phyloP scores from a whole-genome alignment of 2,329 filamentous ascomycete species.

The Colletotrichum sp. region DNA sequence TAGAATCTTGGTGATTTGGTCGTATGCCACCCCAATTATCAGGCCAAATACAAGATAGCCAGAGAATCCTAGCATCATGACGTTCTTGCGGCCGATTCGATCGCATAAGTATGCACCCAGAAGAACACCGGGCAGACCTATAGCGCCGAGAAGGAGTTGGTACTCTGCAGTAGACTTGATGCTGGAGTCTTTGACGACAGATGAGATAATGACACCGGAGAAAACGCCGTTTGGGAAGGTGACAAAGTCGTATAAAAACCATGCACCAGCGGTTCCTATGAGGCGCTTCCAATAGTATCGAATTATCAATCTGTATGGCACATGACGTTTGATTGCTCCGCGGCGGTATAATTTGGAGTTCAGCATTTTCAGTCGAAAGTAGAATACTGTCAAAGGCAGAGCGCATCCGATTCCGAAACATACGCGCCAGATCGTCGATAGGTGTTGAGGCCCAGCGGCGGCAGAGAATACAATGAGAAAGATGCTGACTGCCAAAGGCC shows the following conservation, averaged over 20 bases:
- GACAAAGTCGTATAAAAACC: slow-evolving; percentile 58
- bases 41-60: slow-evolving; percentile 57
- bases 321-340: slow-evolving; percentile 55
- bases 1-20: slow-evolving; percentile 50
- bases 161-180: slow-evolving; percentile 50
- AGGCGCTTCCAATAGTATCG: slow-evolving; percentile 61
- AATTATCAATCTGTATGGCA: slow-evolving; percentile 55
- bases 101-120: slow-evolving; percentile 54
- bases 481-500: slow-evolving; percentile 44
- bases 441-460: slow-evolving; percentile 32
- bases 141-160: slow-evolving; percentile 48
- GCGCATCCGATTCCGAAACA: slow-evolving; percentile 54
- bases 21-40: slow-evolving; percentile 54
- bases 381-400: slow-evolving; percentile 58
- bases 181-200: slow-evolving; percentile 39
- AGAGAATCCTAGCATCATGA: slow-evolving; percentile 55
- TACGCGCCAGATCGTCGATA: slow-evolving; percentile 50
- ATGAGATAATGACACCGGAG: slow-evolving; percentile 46
- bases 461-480: slow-evolving; percentile 51
- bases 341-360: slow-evolving; percentile 56
- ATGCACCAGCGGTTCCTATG: slow-evolving; percentile 58
- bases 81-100: slow-evolving; percentile 51
- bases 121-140: slow-evolving; percentile 54
- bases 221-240: slow-evolving; percentile 54
- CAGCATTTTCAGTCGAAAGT: slow-evolving; percentile 59